Base-by-base conservation (phyloP, 352 stramenopile species). In the Phytophthora uliginosa region DNA sequence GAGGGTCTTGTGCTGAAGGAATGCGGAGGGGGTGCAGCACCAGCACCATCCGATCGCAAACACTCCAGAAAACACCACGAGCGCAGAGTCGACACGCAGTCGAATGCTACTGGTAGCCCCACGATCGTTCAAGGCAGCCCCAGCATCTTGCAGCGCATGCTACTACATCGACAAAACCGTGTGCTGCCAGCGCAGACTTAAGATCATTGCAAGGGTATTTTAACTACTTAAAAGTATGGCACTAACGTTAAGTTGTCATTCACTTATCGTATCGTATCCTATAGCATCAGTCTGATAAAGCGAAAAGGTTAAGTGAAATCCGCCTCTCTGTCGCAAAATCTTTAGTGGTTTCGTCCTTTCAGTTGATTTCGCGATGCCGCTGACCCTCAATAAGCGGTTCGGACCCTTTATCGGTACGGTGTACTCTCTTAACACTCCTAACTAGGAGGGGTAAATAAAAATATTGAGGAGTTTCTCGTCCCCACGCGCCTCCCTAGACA, bases 101-200 rank as follows among this genome's bases (percentile, higher is more conserved):
- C 42, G 8, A 50, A 17, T n/a, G 5, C 38, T 18, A 13, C 12
- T 24, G 24, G 3, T 4, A 53, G 12, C 17, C 59, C 59, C 12
- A 69, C 59, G 20, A 73, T 69, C 6, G 66, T 69, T 22, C 68
- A 63, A 15, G 71, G 38, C 50, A 73, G 79, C 31, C 64, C 73
- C 4, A 89, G 81, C 33, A 91, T 89, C 52, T 58, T 91, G 18
- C 83, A 91, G 62, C 83, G 83, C 10, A 91, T 91, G 81, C 74
- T 91, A 1, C 38, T 77, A 12, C 83, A 91, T 33, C 77, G 83
- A 12, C 74, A 89, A 58, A 89, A 87, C 20, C 83, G 81, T n/a
- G 74, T 91, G 31, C 45, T 79, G 8, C 81, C 68, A 34, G 38
- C 40, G 4, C 56, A 74, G 26, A 59, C 34, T 18, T 74, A 50